Percentiles rank a stretch among this genome's conserved stretches.
Evolutionary conservation across 306 rosid genomes (phyloP).

Genomic region (Rosa rugosa): DNA sequence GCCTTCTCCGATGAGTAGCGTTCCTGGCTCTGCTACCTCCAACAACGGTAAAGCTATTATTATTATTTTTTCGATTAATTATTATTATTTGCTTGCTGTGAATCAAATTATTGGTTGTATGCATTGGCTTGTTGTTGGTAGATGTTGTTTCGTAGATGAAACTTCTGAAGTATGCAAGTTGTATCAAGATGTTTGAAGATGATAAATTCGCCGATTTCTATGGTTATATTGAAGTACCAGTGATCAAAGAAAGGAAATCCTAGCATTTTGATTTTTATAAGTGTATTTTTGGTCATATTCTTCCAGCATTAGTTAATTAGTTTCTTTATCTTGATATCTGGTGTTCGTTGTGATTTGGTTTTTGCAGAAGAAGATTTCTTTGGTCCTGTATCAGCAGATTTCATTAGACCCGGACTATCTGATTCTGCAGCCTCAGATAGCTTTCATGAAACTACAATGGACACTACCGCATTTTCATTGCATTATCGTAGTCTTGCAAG

Average conservation of each 20-base stretch:
- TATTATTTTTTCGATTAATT: neutral
- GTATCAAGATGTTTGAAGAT: neutral
- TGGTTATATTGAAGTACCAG: neutral
- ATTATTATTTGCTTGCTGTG: neutral
- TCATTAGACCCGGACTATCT: constrained; percentile 73
- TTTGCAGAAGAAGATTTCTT: constrained; percentile 66
- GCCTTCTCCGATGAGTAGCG: constrained; percentile 52
- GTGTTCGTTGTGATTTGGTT: neutral
- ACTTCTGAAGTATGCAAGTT: neutral
- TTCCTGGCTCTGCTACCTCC: constrained; percentile 46
- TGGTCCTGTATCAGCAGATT: constrained; percentile 80
- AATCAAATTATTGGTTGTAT: neutral
- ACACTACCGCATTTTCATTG: constrained; percentile 84
- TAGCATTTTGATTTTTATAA: neutral
- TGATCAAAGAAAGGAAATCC: neutral
- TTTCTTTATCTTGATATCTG: neutral
- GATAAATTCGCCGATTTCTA: neutral
- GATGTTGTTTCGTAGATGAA: neutral
- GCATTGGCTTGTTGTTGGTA: neutral
- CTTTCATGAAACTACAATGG: constrained; percentile 75
- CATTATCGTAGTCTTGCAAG: constrained; percentile 85
- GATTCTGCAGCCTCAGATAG: constrained; percentile 69
- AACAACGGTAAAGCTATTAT: constrained; percentile 35
- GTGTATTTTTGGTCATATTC: neutral
- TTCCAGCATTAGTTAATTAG: neutral